phyloP scores from a whole-genome alignment of 805 yeast genomes.

The Priceomyces melissophilus region DNA sequence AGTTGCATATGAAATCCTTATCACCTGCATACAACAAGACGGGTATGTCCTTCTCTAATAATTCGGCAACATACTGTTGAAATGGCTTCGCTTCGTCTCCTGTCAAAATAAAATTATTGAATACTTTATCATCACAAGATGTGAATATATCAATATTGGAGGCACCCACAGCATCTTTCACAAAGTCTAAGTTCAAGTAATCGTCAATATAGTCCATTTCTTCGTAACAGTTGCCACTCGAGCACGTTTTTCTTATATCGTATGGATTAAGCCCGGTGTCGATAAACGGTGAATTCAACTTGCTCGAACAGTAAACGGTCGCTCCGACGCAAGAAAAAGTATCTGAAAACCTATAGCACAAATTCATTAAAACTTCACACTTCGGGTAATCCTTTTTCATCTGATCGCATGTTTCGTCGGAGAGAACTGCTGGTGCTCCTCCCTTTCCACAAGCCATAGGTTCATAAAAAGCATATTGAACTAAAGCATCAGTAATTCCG shows the following conservation, averaged over 20 bases:
- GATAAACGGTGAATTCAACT: conserved; percentile 25
- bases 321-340: conserved; percentile 44
- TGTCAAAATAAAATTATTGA: conserved; percentile 47
- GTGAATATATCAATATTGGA: conserved; percentile 44
- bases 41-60: conserved; percentile 37
- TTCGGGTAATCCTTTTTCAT: conserved; percentile 33
- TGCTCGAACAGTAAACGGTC: conserved; percentile 25
- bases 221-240: conserved; percentile 50
- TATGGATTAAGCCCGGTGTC: conserved; percentile 61
- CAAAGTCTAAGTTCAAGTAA: conserved; percentile 52
- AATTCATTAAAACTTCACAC: conserved; percentile 27
- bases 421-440: conserved; percentile 36
- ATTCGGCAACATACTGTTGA: conserved; percentile 55
- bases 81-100: conserved; percentile 72
- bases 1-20: conserved; percentile 44
- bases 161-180: conserved; percentile 57
- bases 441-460: conserved; percentile 49
- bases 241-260: conserved; percentile 56
- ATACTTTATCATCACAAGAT: conserved; percentile 48
- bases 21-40: conserved; percentile 45
- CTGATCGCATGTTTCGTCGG: conserved; percentile 28
- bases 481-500: conserved; percentile 42
- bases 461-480: conserved; percentile 36
- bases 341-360: conserved; percentile 29
- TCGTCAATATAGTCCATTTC: conserved; percentile 47